Evolutionary conservation across 495 filamentous ascomycete species (phyloP).

Genomic region (Aspergillus sclerotioniger): DNA sequence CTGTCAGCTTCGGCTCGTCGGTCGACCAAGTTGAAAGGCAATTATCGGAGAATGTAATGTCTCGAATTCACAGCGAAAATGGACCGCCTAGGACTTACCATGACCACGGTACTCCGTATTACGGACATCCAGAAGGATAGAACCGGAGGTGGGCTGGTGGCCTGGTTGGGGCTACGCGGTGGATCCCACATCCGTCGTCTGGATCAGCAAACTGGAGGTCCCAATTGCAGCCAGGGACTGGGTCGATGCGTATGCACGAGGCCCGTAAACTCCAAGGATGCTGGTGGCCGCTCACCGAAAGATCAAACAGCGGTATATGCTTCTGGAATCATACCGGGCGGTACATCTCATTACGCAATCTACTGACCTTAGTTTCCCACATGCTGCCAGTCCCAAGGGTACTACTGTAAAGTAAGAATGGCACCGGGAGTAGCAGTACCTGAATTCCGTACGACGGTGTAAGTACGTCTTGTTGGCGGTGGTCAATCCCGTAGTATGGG

Average conservation of each 20-base stretch:
- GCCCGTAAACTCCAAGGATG: neutral
- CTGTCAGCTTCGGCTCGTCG: neutral
- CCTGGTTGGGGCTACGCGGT: neutral
- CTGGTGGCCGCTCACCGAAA: neutral
- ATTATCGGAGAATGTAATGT: no score
- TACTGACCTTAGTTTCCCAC: no score
- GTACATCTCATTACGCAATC: neutral
- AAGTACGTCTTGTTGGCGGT: no score
- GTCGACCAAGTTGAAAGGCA: no score
- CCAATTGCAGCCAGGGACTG: neutral
- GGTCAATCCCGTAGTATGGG: neutral
- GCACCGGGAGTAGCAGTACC: no score
- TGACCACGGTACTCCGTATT: neutral
- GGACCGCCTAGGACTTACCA: neutral
- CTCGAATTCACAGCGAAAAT: neutral
- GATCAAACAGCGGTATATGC: conserved; percentile 1
- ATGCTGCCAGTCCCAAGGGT: no score
- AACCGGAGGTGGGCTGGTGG: neutral
- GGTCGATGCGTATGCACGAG: neutral
- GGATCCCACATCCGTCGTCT: neutral
- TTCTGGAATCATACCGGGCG: neutral
- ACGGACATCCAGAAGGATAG: neutral
- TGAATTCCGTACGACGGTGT: neutral
- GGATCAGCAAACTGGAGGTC: neutral
- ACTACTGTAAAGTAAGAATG: no score